These are phyloP conservation scores for Trametes cubensis DNA, from an alignment of 768 basidiomycete species.

Conservation along the genomic window DNA sequence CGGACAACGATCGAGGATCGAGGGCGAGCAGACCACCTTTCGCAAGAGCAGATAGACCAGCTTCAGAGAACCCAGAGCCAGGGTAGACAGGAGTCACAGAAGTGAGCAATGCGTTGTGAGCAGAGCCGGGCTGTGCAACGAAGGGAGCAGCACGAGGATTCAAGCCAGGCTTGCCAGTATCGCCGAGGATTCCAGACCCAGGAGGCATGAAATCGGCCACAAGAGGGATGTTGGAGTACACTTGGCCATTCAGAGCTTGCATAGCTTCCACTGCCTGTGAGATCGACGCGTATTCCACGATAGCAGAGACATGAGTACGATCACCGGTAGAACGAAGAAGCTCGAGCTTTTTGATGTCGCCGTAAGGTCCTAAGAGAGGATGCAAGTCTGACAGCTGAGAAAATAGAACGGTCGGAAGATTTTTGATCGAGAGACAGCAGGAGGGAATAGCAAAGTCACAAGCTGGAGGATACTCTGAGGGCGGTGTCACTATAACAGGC, in stretches of 20 bases:
- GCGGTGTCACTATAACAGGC: constrained; percentile 26
- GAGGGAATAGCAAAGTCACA: constrained; percentile 14
- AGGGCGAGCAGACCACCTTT: constrained; percentile 24
- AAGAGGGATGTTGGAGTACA: constrained; percentile 54
- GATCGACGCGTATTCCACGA: constrained; percentile 63
- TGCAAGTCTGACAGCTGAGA: constrained; percentile 66
- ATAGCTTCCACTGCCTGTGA: constrained; percentile 67
- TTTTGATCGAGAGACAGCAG: constrained; percentile 56
- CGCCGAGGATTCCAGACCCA: neutral
- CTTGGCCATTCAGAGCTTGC: constrained; percentile 60
- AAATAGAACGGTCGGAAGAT: constrained; percentile 68
- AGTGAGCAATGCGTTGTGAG: constrained; percentile 8
- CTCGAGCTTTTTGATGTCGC: constrained; percentile 64
- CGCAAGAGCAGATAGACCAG: constrained; percentile 12
- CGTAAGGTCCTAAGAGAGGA: constrained; percentile 76
- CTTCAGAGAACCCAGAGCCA: constrained; percentile 16
- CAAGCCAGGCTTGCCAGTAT: constrained; percentile 28
- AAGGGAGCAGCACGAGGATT: constrained; percentile 40
- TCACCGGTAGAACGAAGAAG: constrained; percentile 45
- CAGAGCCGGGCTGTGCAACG: constrained; percentile 20
- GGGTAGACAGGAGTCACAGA: constrained; percentile 21
- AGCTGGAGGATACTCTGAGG: constrained; percentile 19
- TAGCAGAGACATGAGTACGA: constrained; percentile 48
- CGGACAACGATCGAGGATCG: constrained; percentile 19
- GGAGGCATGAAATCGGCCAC: constrained; percentile 40